Evolutionary conservation across 257 asterid species (phyloP).

Genomic region (Scutellaria minor): DNA sequence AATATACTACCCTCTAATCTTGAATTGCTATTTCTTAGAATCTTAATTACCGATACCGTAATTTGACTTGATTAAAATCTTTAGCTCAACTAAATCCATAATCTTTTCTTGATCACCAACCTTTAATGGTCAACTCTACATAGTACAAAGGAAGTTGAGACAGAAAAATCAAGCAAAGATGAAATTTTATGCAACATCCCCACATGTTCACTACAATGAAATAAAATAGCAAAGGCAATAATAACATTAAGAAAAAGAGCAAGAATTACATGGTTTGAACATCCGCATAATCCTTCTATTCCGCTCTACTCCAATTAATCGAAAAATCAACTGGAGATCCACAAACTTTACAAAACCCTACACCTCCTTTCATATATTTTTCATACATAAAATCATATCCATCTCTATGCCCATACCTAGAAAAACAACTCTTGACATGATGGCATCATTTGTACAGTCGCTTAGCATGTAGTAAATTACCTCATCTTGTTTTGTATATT

Average conservation of each 20-base stretch:
- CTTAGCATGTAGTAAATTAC: slow-evolving; percentile 32
- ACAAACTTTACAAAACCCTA: slow-evolving; percentile 20
- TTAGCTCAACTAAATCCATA: too few relatives aligned
- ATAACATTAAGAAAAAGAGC: slow-evolving; percentile 4
- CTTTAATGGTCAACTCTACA: too few relatives aligned
- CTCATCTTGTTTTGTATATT: slow-evolving; percentile 38
- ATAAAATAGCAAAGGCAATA: neutral
- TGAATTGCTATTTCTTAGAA: too few relatives aligned
- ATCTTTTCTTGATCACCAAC: too few relatives aligned
- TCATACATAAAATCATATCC: slow-evolving; percentile 22
- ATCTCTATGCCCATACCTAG: slow-evolving; percentile 32
- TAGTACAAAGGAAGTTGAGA: too few relatives aligned
- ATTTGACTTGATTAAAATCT: too few relatives aligned
- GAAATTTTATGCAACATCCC: neutral
- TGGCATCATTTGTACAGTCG: slow-evolving; percentile 44
- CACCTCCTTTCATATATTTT: neutral
- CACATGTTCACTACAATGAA: neutral
- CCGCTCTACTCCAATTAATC: neutral
- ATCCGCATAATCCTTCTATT: neutral
- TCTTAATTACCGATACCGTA: too few relatives aligned
- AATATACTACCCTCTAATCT: too few relatives aligned
- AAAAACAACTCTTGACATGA: slow-evolving; percentile 36
- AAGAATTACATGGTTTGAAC: slow-evolving; percentile 15
- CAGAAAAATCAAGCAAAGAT: neutral
- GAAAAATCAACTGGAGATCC: slow-evolving; percentile 5